These are phyloP conservation scores for Pholiota molesta DNA, from an alignment of 768 basidiomycete genomes.

Conservation along the genomic window DNA sequence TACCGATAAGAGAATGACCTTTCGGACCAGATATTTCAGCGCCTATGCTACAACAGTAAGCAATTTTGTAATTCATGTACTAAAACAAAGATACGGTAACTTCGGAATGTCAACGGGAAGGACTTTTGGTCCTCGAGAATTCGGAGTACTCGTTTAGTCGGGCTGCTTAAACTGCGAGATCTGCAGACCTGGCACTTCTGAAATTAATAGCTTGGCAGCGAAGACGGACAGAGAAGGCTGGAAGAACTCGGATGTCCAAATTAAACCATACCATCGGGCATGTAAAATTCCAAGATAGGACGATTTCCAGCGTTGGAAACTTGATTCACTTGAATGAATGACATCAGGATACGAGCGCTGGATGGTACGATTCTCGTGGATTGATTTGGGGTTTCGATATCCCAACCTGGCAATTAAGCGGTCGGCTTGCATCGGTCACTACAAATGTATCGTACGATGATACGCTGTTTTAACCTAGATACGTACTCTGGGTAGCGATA, in stretches of 20 bases:
- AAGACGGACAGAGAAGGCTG: not conserved
- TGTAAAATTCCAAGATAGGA: not conserved
- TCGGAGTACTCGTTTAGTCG: not conserved
- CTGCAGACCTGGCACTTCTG: not conserved
- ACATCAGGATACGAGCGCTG: not conserved
- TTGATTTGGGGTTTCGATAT: conserved; percentile 4
- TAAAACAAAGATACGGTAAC: not conserved
- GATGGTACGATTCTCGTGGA: conserved; percentile 6
- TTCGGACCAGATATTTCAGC: not conserved
- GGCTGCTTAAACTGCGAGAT: not conserved
- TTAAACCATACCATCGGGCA: not conserved
- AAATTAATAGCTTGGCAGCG: not conserved
- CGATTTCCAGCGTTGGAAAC: not conserved
- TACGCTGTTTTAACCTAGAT: not conserved
- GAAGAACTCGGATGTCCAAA: not conserved
- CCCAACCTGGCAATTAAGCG: conserved; percentile 3
- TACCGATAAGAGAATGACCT: not conserved
- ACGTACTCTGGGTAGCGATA: not conserved
- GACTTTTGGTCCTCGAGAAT: no score
- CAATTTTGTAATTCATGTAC: not conserved
- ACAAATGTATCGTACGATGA: conserved; percentile 13
- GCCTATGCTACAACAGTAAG: not conserved
- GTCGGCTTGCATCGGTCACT: not conserved
- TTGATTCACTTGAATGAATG: not conserved
- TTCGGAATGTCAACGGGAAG: no score